A percentile compares a stretch with the other conserved stretches of the same genome.
Evolutionary conservation across 1,284 basidiomycete genomes (phyloP).

Genomic region (Trametes sp.): DNA sequence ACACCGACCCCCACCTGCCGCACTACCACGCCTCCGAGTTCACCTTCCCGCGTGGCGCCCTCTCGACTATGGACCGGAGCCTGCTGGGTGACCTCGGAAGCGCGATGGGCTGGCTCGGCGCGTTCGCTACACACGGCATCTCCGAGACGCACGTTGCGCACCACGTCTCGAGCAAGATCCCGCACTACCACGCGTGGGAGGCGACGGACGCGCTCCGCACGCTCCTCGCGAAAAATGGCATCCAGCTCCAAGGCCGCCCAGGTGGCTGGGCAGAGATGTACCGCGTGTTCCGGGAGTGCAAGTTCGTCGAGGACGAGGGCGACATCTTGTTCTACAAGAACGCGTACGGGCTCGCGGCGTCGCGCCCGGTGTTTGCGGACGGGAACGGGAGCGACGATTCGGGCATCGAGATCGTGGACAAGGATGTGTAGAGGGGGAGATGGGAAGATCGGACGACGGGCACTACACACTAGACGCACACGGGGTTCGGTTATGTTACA

Average conservation of each 20-base stretch:
- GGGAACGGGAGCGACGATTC: slow-evolving; percentile 77
- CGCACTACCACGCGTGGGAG: slow-evolving; percentile 95
- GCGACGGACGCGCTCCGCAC: slow-evolving; percentile 89
- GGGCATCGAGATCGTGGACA: slow-evolving; percentile 65
- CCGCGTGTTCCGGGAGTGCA: slow-evolving; percentile 79
- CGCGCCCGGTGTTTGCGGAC: slow-evolving; percentile 69
- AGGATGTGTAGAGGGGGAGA: neutral
- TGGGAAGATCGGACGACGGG: no score
- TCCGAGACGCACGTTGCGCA: slow-evolving; percentile 94
- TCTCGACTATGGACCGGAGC: slow-evolving; percentile 91
- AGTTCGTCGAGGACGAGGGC: slow-evolving; percentile 94
- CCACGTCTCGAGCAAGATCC: slow-evolving; percentile 92
- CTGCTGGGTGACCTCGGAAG: slow-evolving; percentile 84
- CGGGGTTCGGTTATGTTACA: neutral
- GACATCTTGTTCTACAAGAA: slow-evolving; percentile 95
- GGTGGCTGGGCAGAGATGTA: slow-evolving; percentile 83
- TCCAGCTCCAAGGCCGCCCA: slow-evolving; percentile 67
- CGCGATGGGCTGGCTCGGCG: slow-evolving; percentile 80
- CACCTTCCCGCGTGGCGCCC: slow-evolving; percentile 96
- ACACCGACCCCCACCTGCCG: slow-evolving; percentile 94
- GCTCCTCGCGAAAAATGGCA: slow-evolving; percentile 71
- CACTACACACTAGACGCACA: neutral
- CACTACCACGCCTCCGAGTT: slow-evolving; percentile 94
- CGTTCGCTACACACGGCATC: slow-evolving; percentile 84
- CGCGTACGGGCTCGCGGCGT: slow-evolving; percentile 75